Evolutionary conservation across 176 grass and related monocot species (phyloP).

Genomic region (Dactylis glomerata): DNA sequence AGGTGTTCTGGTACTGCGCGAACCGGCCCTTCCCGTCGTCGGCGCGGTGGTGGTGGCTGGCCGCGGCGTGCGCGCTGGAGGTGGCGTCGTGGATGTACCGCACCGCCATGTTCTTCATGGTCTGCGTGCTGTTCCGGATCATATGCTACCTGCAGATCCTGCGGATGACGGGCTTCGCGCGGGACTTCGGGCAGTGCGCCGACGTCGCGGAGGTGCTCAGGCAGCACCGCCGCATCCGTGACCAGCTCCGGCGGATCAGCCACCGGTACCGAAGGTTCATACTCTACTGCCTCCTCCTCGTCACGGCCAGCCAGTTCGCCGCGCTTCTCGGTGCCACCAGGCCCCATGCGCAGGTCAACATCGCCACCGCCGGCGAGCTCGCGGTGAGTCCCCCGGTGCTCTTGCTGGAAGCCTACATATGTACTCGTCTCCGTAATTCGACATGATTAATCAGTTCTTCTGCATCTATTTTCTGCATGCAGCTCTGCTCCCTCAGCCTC

Average conservation of each 20-base stretch:
- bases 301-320: slow-evolving; percentile 73
- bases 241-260: slow-evolving; percentile 69
- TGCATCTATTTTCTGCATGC: slow-evolving; percentile 3
- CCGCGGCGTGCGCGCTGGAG: slow-evolving; percentile 53
- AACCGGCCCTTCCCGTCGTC: slow-evolving; percentile 16
- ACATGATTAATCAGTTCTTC: neutral
- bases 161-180: slow-evolving; percentile 68
- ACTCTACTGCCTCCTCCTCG: slow-evolving; percentile 51
- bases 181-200: slow-evolving; percentile 52
- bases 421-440: no score
- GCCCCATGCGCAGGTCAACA: slow-evolving; percentile 53
- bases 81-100: slow-evolving; percentile 73
- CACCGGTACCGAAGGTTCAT: slow-evolving; percentile 81
- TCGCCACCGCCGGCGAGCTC: slow-evolving; percentile 72
- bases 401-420: no score
- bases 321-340: slow-evolving; percentile 65
- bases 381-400: slow-evolving; percentile 32
- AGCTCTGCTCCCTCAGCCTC: slow-evolving; percentile 79
- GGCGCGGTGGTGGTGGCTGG: slow-evolving; percentile 18
- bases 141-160: slow-evolving; percentile 87
- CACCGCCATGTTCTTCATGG: slow-evolving; percentile 65
- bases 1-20: slow-evolving; percentile 56
- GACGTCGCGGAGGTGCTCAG: slow-evolving; percentile 54
- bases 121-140: slow-evolving; percentile 68
- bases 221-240: slow-evolving; percentile 62